A percentile compares a stretch with the other conserved stretches of the same genome.
phyloP scores from a whole-genome alignment of 2,329 filamentous ascomycete genomes.

The Tolypocladium ovalisporum region DNA sequence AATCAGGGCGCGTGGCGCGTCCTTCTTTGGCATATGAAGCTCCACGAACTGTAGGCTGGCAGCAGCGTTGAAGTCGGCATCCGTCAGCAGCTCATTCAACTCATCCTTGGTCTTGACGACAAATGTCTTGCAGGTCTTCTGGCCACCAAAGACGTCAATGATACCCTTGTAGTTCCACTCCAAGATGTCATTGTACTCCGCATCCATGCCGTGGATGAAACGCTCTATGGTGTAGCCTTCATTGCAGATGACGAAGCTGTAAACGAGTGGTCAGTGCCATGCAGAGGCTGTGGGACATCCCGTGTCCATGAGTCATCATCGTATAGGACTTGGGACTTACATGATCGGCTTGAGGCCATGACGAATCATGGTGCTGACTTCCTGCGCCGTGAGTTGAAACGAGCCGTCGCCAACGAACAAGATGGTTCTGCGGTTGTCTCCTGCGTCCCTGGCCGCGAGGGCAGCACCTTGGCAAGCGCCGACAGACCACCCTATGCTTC shows the following conservation, averaged over 20 bases:
- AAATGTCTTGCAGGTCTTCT: conserved; percentile 49
- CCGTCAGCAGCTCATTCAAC: conserved; percentile 51
- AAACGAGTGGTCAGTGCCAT: neutral
- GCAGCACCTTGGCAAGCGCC: conserved; percentile 55
- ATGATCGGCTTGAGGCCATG: conserved; percentile 67
- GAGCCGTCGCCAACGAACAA: conserved; percentile 85
- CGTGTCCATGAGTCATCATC: neutral
- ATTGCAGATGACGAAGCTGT: conserved; percentile 72
- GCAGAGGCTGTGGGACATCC: neutral
- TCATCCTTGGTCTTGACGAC: conserved; percentile 59
- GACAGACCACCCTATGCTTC: conserved; percentile 53
- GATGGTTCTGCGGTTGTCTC: conserved; percentile 54
- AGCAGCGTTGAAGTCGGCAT: conserved; percentile 51
- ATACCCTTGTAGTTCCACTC: conserved; percentile 64
- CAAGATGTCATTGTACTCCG: conserved; percentile 69
- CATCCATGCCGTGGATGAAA: conserved; percentile 75
- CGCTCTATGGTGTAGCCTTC: conserved; percentile 85
- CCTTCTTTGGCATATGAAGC: conserved; percentile 68
- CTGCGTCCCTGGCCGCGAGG: conserved; percentile 58
- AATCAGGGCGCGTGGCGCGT: conserved; percentile 61
- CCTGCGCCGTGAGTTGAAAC: conserved; percentile 76
- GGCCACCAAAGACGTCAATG: conserved; percentile 56
- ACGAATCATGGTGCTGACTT: conserved; percentile 73
- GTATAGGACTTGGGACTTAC: conserved; percentile 35
- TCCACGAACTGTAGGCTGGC: conserved; percentile 61